phyloP scores from a whole-genome alignment of 148 eudicot genomes.

The Spergularia marina region DNA sequence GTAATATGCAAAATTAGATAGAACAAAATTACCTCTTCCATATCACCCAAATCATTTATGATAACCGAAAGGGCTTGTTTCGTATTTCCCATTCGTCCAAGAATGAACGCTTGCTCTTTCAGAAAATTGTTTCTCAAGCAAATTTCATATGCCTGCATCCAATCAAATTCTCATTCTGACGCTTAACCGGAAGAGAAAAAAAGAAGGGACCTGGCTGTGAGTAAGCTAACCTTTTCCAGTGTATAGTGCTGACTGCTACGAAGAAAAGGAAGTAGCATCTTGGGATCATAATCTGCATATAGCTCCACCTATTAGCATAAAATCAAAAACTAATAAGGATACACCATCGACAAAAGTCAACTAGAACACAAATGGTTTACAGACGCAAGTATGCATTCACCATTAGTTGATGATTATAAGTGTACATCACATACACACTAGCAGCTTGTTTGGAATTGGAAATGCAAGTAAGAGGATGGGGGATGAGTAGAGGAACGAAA shows the following conservation, averaged over 20 bases:
- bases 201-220: not conserved
- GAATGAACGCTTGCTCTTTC: constrained; percentile 87
- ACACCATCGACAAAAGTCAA: not conserved
- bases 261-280: constrained; percentile 89
- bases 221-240: constrained; percentile 72
- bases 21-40: constrained; percentile 64
- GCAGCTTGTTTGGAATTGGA: too few species aligned
- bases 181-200: not conserved
- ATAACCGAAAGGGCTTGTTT: constrained; percentile 92
- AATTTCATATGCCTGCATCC: constrained; percentile 70
- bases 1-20: not conserved
- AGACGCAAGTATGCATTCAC: too few species aligned
- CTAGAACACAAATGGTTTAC: not conserved
- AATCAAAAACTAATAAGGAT: constrained; percentile 17
- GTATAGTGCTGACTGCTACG: constrained; percentile 96
- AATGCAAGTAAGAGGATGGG: too few species aligned
- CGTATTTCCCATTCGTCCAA: constrained; percentile 93
- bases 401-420: too few species aligned
- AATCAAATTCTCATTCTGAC: constrained; percentile 15
- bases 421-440: too few species aligned
- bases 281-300: constrained; percentile 83
- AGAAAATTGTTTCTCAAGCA: constrained; percentile 59
- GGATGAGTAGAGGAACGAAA: too few species aligned
- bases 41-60: constrained; percentile 80
- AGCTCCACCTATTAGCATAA: constrained; percentile 75